Evolutionary conservation across 352 stramenopile species (phyloP), one percentile per base, ranked within the genome.

Genomic region (Thalassiosira oceanica): DNA sequence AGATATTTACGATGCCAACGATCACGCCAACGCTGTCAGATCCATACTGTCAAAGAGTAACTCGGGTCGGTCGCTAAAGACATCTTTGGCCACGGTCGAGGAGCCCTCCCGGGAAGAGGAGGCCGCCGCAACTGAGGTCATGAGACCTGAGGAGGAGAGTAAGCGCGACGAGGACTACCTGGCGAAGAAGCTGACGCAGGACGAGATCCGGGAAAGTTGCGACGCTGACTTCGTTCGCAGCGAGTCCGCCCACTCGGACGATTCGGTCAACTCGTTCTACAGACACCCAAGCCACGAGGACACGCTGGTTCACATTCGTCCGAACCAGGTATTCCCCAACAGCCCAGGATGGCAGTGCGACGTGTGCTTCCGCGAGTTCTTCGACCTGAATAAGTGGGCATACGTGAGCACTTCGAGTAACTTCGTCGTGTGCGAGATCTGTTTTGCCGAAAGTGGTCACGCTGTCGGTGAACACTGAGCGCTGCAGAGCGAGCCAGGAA

Each of bases 281-380:
- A 37, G 53, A 15, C 37, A 51, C 29, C 53, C 53, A 3, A 16
- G 37, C 15, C 37, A 62, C 15, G 11, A 16, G 3, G 37, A 62
- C 31, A 13, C 23, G 7, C 27, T 62, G 16, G 24, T 62, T 4
- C 53, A 62, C 26, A 13, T 62, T 23, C 37, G 53, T 43, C 53
- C 53, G 11, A 37, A 43, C 24, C 13, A 27, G 41, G 26, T 62
- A 2, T 62, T 53, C 26, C 53, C 53, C n/a, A n/a, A 62, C 7
- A 62, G 37, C 29, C 53, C 53, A 16, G 53, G 53, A 28, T 62
- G 53, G 53, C 36, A 36, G 35, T 62, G 53, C 48, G 53, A 62
- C 48, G 39, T 37, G 26, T 62, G 53, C 26, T 27, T 8, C 10
- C 5, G 18, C 7, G 53, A 62, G 26, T 53, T 41, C 4, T 0